Base-by-base conservation (phyloP, 176 grass and related monocot species). In the Phoenix roebelenii region DNA sequence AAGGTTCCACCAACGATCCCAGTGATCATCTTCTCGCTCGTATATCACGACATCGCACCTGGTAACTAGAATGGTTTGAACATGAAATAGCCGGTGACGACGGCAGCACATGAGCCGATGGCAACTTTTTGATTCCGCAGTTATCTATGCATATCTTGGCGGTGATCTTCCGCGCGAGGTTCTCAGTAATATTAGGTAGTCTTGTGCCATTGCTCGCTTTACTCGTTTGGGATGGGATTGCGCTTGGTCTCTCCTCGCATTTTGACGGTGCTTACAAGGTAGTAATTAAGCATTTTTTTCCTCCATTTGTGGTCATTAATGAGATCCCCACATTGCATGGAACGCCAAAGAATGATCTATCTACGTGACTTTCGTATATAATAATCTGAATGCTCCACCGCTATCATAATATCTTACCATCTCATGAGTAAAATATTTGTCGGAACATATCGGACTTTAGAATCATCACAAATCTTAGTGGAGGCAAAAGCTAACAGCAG, bases 21-120 rank as follows among this genome's bases (percentile, higher is more conserved):
- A 0, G 85, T 81, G 65, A 83, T 89, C 68, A 86, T 95, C 75
- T 95, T 95, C 82, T 82, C 85, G 44, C 76, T 89, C n/a, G 76
- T 95, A 55, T 95, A 76, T 78, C 85, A 89, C 69, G 89, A 95
- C 52, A 95, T 83, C n/a, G 60, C 70, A 22, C 89, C 85, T 72
- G 89, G 89, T 95, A 75, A 57, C 25, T 49, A 4, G 5, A 23
- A 28, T 51, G 5, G 49, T 30, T 51, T 61, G 18, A 61, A 17
- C 6, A 59, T 58, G 54, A 3, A 66, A 17, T 48, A n/a, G 6
- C 35, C 12, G 10, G 35, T 12, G 32, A 39, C 7, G 5, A 7
- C 30, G 7, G 20, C 20, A 0, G 25, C 4, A 28, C 55, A 69
- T 53, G 59, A 55, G 74, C 14, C 9, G 9, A n/a, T 63, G 15